phyloP scores from a whole-genome alignment of 805 yeast genomes.

The Brettanomyces custersianus region DNA sequence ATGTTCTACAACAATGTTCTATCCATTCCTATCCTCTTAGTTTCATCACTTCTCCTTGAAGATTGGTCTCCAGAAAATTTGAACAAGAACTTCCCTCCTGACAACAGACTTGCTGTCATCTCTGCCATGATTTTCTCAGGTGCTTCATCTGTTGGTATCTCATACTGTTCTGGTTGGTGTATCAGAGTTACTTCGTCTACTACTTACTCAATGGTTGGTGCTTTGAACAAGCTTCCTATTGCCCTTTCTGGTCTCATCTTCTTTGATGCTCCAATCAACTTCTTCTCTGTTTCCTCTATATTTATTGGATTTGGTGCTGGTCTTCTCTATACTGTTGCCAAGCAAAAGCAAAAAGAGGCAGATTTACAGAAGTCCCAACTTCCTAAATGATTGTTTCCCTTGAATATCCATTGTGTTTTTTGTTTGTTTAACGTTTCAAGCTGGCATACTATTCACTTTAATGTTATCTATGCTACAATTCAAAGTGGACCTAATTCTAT shows the following conservation, averaged over 20 bases:
- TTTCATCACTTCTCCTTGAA: conserved; percentile 71
- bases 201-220: conserved; percentile 99
- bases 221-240: conserved; percentile 94
- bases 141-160: conserved; percentile 89
- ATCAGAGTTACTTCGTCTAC: conserved; percentile 98
- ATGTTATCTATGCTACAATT: too few species aligned
- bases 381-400: conserved; percentile 22
- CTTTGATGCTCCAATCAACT: conserved; percentile 92
- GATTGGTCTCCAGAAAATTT: conserved; percentile 88
- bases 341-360: conserved; percentile 71
- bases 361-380: conserved; percentile 16
- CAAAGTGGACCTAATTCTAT: too few species aligned
- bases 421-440: too few species aligned
- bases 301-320: conserved; percentile 94
- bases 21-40: conserved; percentile 80
- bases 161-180: conserved; percentile 99
- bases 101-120: conserved; percentile 56
- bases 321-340: conserved; percentile 90
- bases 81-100: conserved; percentile 68
- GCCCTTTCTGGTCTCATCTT: conserved; percentile 91
- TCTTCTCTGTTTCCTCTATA: conserved; percentile 82
- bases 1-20: conserved; percentile 96
- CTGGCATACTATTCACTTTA: too few species aligned
- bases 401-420: too few species aligned
- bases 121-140: conserved; percentile 88